Conservation (phyloP, 371 early-diverging fungal species). For the Haplosporangium sp. region DNA sequence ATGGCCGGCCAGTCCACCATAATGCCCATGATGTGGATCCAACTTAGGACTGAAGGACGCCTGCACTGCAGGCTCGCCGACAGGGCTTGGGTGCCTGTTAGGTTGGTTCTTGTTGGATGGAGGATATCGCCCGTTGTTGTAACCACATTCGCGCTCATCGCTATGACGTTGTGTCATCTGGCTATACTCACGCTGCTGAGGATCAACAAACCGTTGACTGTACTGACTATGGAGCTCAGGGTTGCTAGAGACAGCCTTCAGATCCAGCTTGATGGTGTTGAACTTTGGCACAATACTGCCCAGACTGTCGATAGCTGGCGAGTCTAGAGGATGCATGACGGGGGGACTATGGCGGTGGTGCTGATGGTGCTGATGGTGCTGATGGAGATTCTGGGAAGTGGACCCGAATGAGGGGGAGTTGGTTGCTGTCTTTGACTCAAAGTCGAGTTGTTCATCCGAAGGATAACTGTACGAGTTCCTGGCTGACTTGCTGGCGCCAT, state of each 20-base stretch:
- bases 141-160: background rate
- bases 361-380: background rate
- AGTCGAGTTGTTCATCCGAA: conserved; percentile 12
- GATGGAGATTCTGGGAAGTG: background rate
- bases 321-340: conserved; percentile 32
- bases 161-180: background rate
- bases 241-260: conserved; percentile 14
- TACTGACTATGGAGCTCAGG: conserved; percentile 2
- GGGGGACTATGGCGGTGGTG: conserved; percentile 15
- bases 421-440: background rate
- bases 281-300: conserved; percentile 44
- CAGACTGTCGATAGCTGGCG: conserved; percentile 26
- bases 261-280: conserved; percentile 36
- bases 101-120: no score
- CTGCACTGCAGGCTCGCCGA: background rate
- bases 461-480: conserved; percentile 23
- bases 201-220: background rate
- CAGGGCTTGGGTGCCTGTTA: conserved; percentile 12
- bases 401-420: conserved; percentile 7
- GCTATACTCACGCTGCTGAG: background rate
- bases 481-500: background rate
- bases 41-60: background rate
- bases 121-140: background rate
- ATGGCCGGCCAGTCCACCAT: conserved; percentile 9
- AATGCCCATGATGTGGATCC: background rate